Percentiles rank a stretch among this genome's conserved stretches.
Conservation (phyloP, 768 basidiomycete genomes). For the Naganishia randhawae region DNA sequence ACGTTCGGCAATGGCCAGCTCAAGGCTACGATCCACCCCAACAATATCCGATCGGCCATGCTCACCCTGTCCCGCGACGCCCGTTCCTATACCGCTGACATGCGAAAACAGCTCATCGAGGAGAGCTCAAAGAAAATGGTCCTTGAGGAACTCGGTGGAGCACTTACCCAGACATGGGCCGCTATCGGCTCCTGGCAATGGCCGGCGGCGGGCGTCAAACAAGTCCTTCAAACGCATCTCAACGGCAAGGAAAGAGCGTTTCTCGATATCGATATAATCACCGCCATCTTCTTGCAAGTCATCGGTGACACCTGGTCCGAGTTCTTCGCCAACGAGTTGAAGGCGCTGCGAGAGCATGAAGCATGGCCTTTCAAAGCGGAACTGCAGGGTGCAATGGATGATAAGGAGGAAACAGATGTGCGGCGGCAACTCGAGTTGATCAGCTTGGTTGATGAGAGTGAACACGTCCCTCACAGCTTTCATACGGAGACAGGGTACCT, state of each 20-base stretch:
- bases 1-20: constrained; percentile 11
- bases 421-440: constrained; percentile 18
- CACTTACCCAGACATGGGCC: neutral
- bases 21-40: constrained; percentile 3
- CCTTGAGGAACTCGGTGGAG: constrained; percentile 8
- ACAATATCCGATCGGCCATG: constrained; percentile 11
- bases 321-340: constrained; percentile 3
- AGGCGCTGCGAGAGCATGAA: neutral
- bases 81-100: neutral
- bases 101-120: constrained; percentile 21
- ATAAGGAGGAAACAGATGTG: neutral
- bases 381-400: neutral
- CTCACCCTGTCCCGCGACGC: constrained; percentile 2
- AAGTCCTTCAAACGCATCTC: constrained; percentile 12
- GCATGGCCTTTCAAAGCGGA: constrained; percentile 8
- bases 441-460: neutral
- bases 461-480: neutral
- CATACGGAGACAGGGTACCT: neutral
- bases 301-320: constrained; percentile 11
- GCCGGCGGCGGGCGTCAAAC: constrained; percentile 7
- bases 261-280: constrained; percentile 11
- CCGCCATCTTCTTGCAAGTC: constrained; percentile 19
- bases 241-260: constrained; percentile 20
- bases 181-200: constrained; percentile 13
- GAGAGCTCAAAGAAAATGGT: constrained; percentile 18